These are phyloP conservation scores for Aureobasidium musti DNA, from an alignment of 2,329 filamentous ascomycete species.

Conservation along the genomic window DNA sequence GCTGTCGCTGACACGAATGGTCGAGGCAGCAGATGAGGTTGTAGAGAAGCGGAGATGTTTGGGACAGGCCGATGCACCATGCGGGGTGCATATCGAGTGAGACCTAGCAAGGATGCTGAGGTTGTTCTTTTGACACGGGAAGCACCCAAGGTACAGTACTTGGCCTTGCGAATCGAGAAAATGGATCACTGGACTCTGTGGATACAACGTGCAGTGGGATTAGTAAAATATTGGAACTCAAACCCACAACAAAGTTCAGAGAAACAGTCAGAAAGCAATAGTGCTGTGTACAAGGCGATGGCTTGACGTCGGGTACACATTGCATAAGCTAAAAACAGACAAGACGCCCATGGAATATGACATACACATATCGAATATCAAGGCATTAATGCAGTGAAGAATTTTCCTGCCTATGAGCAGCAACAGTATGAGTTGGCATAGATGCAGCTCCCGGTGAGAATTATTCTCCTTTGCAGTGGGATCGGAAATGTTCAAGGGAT, in stretches of 20 bases:
- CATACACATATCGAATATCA: neutral
- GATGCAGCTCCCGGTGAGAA: neutral
- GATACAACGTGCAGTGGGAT: neutral
- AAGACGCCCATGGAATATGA: neutral
- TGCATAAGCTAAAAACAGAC: slow-evolving; percentile 8
- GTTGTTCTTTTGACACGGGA: neutral
- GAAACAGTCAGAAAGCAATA: neutral
- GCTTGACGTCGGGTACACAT: neutral
- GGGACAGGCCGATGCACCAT: neutral
- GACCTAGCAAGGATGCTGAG: slow-evolving; percentile 25
- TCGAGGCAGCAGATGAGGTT: slow-evolving; percentile 13
- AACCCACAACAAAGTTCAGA: neutral
- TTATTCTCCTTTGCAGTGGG: too few relatives aligned
- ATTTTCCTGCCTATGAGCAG: neutral
- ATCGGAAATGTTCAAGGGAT: neutral
- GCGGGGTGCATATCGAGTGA: slow-evolving; percentile 28
- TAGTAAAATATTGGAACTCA: neutral
- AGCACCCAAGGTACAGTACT: slow-evolving; percentile 3
- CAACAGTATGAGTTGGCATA: neutral
- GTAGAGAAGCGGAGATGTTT: neutral
- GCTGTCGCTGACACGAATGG: slow-evolving; percentile 15
- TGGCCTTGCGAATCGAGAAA: neutral
- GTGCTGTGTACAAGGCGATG: neutral
- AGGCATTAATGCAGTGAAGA: neutral
- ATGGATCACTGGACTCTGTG: neutral